These are phyloP conservation scores for Xylaria venustula DNA, from an alignment of 495 filamentous ascomycete species.

Conservation along the genomic window DNA sequence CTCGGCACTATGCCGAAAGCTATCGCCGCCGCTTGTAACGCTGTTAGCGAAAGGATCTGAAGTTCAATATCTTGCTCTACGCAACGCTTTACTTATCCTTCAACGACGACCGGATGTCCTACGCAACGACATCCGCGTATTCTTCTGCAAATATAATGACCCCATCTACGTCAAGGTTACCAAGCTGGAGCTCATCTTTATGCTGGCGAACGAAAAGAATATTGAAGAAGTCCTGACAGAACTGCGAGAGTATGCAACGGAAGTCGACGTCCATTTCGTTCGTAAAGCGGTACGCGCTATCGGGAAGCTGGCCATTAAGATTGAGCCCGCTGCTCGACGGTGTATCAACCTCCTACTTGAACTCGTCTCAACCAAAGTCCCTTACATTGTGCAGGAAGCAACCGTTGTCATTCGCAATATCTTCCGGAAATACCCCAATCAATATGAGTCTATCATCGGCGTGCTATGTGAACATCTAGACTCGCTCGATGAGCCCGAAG, in stretches of 20 bases:
- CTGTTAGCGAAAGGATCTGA: conserved; percentile 94
- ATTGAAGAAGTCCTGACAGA: conserved; percentile 95
- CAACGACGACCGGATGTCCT: conserved; percentile 92
- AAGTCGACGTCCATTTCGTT: conserved; percentile 98
- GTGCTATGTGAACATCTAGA: conserved; percentile 95
- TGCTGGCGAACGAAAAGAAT: conserved; percentile 95
- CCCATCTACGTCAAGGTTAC: conserved; percentile 99
- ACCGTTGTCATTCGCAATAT: conserved; percentile 99
- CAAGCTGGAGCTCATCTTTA: conserved; percentile 98
- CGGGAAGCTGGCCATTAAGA: conserved; percentile 98
- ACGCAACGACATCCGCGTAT: conserved; percentile 94
- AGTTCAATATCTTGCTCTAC: conserved; percentile 92
- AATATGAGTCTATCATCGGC: conserved; percentile 96
- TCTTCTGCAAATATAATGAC: conserved; percentile 99
- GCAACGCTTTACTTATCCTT: conserved; percentile 92
- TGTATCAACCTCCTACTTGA: conserved; percentile 94
- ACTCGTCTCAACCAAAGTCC: conserved; percentile 94
- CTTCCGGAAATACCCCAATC: conserved; percentile 97
- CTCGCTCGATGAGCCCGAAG: conserved; percentile 96
- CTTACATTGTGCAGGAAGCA: conserved; percentile 99
- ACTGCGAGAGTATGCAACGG: conserved; percentile 93
- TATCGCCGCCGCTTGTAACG: conserved; percentile 94
- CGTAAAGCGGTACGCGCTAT: conserved; percentile 97
- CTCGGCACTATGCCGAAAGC: conserved; percentile 81
- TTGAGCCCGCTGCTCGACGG: conserved; percentile 83